Percentiles rank a stretch among this genome's conserved stretches.
Conservation (phyloP, 2,329 filamentous ascomycete genomes). For the Chrysoporthe cubensis region DNA sequence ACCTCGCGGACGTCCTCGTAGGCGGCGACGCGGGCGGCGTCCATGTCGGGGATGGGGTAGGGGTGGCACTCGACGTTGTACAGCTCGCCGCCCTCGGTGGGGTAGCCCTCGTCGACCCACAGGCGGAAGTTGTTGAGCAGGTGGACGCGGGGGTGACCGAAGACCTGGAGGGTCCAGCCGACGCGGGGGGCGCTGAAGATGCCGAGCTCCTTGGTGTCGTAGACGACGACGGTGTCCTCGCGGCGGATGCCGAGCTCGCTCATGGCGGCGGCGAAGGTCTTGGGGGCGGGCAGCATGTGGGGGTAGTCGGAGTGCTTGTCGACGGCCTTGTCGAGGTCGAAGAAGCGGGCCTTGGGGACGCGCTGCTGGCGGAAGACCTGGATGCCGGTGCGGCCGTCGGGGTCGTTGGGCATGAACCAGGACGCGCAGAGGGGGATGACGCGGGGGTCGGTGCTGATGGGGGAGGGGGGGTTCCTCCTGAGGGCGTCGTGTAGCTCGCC, state of each 20-base stretch:
- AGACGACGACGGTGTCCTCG: conserved; percentile 91
- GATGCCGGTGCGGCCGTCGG: conserved; percentile 70
- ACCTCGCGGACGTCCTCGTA: conserved; percentile 85
- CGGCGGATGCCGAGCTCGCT: conserved; percentile 81
- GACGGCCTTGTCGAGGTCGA: conserved; percentile 90
- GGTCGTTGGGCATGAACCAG: conserved; percentile 95
- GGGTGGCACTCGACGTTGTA: conserved; percentile 68
- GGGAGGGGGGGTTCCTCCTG: conserved; percentile 77
- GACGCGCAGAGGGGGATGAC: conserved; percentile 89
- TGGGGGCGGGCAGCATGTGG: conserved; percentile 88
- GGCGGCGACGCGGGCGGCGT: conserved; percentile 67
- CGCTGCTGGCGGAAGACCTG: conserved; percentile 80
- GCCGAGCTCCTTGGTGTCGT: conserved; percentile 87
- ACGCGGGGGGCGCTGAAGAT: conserved; percentile 94
- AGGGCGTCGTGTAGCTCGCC: conserved; percentile 81
- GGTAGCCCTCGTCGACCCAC: conserved; percentile 86
- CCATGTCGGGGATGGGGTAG: conserved; percentile 66
- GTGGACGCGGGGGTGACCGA: conserved; percentile 88
- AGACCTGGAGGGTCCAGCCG: conserved; percentile 88
- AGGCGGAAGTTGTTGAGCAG: conserved; percentile 92
- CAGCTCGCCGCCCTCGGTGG: conserved; percentile 78
- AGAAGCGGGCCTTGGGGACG: conserved; percentile 91
- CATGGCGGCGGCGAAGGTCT: conserved; percentile 86
- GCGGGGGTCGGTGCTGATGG: conserved; percentile 79
- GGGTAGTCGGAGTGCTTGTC: conserved; percentile 88